Base-by-base conservation (phyloP, 2,329 filamentous ascomycete species). In the Endocalyx cinctus region DNA sequence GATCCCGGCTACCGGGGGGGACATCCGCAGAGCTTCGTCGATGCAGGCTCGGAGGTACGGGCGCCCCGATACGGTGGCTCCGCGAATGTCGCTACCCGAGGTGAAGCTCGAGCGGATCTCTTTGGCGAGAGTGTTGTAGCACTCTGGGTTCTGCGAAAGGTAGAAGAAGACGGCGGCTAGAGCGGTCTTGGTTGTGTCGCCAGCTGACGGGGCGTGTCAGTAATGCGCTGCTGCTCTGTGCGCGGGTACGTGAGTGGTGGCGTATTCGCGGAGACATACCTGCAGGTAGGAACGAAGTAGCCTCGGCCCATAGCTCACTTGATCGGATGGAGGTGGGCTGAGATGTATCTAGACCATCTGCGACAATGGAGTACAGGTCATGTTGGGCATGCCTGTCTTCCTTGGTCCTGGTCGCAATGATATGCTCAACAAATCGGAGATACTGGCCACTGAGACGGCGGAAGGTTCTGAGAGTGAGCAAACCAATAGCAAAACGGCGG, bases 311-410 rank as follows among this genome's bases (percentile, higher is more conserved):
- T 3, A 48, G 39, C 19, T 47, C 39, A 5, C 25, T 23, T 4
- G 33, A 26, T n/a, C 34, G 29, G 6, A 35, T 10, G n/a, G 31
- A 23, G 8, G 32, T 31, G n/a, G 34, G 25, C 5, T 16, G 31
- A 10, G 29, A 31, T 7, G 35, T 19, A 14, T 41, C 29, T 14
- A 38, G 11, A 3, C 15, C 20, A 7, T 41, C 35, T 2, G 35
- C 69, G 1, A 74, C 52, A 35, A 70, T 70, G 1, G 64, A 71
- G 41, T 72, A 73, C 27, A 74, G 65, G 4, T 62, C 60, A 18
- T 67, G 47, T 36, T 62, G 57, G 10, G 66, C 64, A 25, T 45
- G 8, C 13, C 19, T 16, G 3, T 36, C 39, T 18, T 35, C 17
- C 10, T 17, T 16, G 13, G 37, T 27, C 5, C 31, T 27, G 4